Conservation (phyloP, 768 basidiomycete genomes). For the Russula dissimulans region DNA sequence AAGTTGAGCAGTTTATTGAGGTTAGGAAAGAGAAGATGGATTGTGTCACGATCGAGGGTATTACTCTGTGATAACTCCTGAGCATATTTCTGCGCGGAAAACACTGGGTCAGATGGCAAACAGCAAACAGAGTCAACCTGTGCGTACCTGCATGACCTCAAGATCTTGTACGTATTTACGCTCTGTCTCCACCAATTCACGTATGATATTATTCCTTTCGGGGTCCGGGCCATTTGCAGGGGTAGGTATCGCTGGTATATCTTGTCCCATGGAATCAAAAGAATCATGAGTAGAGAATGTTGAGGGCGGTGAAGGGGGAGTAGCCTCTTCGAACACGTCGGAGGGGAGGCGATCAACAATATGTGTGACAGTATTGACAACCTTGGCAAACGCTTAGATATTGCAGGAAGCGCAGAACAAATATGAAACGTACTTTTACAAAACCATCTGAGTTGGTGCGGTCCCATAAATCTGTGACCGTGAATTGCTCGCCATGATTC, state of each 20-base stretch:
- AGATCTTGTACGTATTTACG: constrained; percentile 95
- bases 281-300: constrained; percentile 46
- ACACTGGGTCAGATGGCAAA: neutral
- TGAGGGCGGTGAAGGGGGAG: constrained; percentile 45
- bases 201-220: constrained; percentile 67
- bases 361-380: constrained; percentile 79
- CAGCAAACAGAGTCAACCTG: neutral
- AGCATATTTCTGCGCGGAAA: constrained; percentile 69
- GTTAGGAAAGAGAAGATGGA: constrained; percentile 91
- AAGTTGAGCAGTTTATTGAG: constrained; percentile 94
- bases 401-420: neutral
- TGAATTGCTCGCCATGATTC: constrained; percentile 72
- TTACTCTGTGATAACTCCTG: constrained; percentile 72
- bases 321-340: constrained; percentile 55
- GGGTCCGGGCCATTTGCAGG: constrained; percentile 52
- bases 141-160: constrained; percentile 85
- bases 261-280: constrained; percentile 45
- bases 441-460: constrained; percentile 88
- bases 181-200: constrained; percentile 91
- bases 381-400: constrained; percentile 37
- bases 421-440: constrained; percentile 64
- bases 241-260: constrained; percentile 32
- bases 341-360: constrained; percentile 70
- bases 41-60: constrained; percentile 88
- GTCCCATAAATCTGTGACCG: constrained; percentile 85